Evolutionary conservation across 495 filamentous ascomycete genomes (phyloP), one percentile per base, ranked within the genome.

Genomic region (Neurospora terricola): DNA sequence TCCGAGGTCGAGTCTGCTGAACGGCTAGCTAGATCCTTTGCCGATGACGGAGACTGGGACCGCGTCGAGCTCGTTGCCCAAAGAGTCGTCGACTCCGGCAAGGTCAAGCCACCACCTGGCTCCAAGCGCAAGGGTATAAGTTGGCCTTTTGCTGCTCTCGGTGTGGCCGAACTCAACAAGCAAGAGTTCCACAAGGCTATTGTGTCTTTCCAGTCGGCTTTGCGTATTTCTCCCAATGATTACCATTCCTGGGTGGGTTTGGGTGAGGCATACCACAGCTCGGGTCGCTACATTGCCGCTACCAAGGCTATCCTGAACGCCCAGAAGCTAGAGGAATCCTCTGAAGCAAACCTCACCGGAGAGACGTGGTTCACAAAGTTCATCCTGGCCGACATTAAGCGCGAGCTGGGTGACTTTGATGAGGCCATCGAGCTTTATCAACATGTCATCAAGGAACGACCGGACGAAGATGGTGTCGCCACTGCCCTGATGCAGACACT

Each of bases 191-290:
- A 86, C 71, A 91, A 93, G 78, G 94, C 93, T 37, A 92, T 97
- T 70, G 89, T 93, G 23, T 96, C 94, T 0, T 99, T 97, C 79
- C 93, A 98, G 77, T 88, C 92, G 10, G 94, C 96, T n/a, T 85
- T 98, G 18, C 85, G 95, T 69, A 91, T 94, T 45, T 87, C 91
- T 6, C 93, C 95, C 4, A 83, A 88, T 45, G 93, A 97, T 76
- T 98, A 98, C 76, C 90, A 98, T 80, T 94, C 92, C 12, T 99
- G 95, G 92, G 91, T 99, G 21, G 96, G 96, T 12, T 87, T 99
- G 11, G 96, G 95, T 16, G 96, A 99, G 82, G 94, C 93, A 77
- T 98, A 99, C 77, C 92, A 97, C 78, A 94, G 94, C 73, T 97
- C 94, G 12, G 96, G 96, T 10, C 85, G 94, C 73, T 97, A 95